Evolutionary conservation across 495 filamentous ascomycete genomes (phyloP), one percentile per base, ranked within the genome.

Genomic region (Penicillium mononematosum): DNA sequence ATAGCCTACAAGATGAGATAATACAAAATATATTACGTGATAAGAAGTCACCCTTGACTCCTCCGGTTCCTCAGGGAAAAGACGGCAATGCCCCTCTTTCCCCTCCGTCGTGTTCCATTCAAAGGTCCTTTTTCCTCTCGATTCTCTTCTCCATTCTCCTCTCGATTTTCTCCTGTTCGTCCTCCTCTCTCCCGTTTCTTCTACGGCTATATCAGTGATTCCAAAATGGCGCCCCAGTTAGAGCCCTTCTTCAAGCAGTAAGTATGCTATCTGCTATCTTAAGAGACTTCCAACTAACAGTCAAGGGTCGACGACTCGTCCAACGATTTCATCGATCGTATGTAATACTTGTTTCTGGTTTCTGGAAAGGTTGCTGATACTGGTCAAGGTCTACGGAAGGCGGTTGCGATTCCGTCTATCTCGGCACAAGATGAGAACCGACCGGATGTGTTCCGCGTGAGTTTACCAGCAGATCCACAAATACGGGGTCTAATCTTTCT

Each of bases 351-450:
- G 4, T 45, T 17, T 29, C 27, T 29, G 27, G 27, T 29, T 10
- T 22, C 17, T 46, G 10, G 11, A 22, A 53, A 49, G 39, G 44
- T 51, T 41, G 41, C 32, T 53, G 61, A 45, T 52, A 20, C 12
- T 43, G n/a, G 41, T 54, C 27, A 55, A 86, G 83, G 83, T 62
- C 84, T 98, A 50, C 81, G 89, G 61, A 84, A 90, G 72, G 94
- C 94, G 44, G 93, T 99, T 56, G 92, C 92, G 41, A 99, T 99
- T 58, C 94, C 95, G 5, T 98, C 94, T 44, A 75, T 99, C 62
- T 97, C 92, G 19, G 89, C 93, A 2, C 92, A 96, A 55, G 90
- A 93, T 63, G 86, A 86, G 61, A 87, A 91, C 67, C 84, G 94
- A 39, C 85, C 82, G 56, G 89, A 97, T 80, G 94, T 98, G 56